Evolutionary conservation across 192 early-diverging fungal species (phyloP).

Genomic region (Entomortierella parvispora): DNA sequence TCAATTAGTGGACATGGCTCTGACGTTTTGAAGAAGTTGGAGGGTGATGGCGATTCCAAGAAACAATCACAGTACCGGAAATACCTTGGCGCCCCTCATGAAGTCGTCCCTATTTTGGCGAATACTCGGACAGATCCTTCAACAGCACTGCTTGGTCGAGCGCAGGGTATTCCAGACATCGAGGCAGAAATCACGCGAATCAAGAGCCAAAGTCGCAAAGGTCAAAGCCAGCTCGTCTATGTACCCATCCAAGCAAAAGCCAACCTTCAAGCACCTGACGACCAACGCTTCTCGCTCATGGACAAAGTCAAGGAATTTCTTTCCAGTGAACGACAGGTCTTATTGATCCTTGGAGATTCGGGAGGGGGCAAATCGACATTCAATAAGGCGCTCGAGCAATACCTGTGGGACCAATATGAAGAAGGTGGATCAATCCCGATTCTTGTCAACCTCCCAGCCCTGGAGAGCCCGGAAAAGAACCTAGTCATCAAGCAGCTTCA

Average conservation of each 20-base stretch:
- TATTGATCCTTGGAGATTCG: too few relatives aligned
- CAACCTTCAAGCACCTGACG: not conserved
- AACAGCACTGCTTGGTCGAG: too few relatives aligned
- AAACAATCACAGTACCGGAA: too few relatives aligned
- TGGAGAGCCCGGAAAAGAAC: not conserved
- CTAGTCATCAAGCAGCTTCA: not conserved
- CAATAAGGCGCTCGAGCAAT: not conserved
- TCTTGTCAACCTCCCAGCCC: not conserved
- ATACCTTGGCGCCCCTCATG: too few relatives aligned
- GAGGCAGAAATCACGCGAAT: not conserved
- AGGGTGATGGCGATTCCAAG: too few relatives aligned
- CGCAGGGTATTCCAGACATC: too few relatives aligned
- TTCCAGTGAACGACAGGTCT: too few relatives aligned
- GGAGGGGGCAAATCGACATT: slow-evolving; percentile 4
- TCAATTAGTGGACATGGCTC: not conserved
- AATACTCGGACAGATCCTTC: too few relatives aligned
- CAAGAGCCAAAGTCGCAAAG: not conserved
- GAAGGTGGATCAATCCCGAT: not conserved
- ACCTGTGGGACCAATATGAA: not conserved
- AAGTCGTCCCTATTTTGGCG: too few relatives aligned
- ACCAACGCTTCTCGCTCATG: not conserved
- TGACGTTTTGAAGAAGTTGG: too few relatives aligned
- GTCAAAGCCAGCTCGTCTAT: too few relatives aligned
- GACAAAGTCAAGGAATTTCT: not conserved
- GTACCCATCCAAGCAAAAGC: not conserved